phyloP scores from a whole-genome alignment of 2,329 filamentous ascomycete genomes.

The Clonostachys solani region DNA sequence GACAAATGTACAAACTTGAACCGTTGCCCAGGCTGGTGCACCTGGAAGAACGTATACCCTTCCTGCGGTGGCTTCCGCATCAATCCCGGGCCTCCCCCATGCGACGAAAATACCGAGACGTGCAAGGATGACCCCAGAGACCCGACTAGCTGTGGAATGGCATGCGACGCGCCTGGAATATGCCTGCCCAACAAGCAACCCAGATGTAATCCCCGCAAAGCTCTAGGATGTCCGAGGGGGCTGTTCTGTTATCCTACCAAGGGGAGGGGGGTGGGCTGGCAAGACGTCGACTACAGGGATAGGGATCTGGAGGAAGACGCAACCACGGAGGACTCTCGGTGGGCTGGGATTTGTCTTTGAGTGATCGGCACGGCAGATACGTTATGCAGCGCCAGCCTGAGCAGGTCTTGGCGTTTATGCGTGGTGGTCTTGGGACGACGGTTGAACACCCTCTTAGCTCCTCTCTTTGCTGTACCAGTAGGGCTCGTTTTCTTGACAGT shows the following conservation, averaged over 20 bases:
- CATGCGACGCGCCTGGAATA: constrained; percentile 15
- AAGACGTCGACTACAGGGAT: too few relatives aligned
- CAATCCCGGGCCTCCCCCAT: constrained; percentile 11
- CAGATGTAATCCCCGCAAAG: neutral
- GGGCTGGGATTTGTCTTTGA: too few relatives aligned
- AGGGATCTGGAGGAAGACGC: too few relatives aligned
- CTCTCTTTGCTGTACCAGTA: too few relatives aligned
- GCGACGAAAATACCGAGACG: constrained; percentile 10
- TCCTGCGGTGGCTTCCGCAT: constrained; percentile 22
- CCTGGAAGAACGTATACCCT: constrained; percentile 19
- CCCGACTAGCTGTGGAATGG: constrained; percentile 12
- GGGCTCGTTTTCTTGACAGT: too few relatives aligned
- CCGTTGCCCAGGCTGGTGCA: constrained; percentile 19
- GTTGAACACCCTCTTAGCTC: too few relatives aligned
- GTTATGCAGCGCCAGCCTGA: too few relatives aligned
- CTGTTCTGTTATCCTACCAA: neutral
- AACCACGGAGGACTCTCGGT: too few relatives aligned
- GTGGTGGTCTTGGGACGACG: too few relatives aligned
- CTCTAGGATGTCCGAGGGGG: constrained; percentile 2
- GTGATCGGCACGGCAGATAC: too few relatives aligned
- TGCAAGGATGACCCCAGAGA: constrained; percentile 27
- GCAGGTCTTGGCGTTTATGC: too few relatives aligned
- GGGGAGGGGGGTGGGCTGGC: too few relatives aligned
- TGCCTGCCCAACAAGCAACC: constrained; percentile 9
- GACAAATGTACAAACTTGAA: constrained; percentile 15